A percentile compares a stretch with the other conserved stretches of the same genome.
phyloP scores from a whole-genome alignment of 2,329 filamentous ascomycete species.

The Tolypocladium ophioglossoides region DNA sequence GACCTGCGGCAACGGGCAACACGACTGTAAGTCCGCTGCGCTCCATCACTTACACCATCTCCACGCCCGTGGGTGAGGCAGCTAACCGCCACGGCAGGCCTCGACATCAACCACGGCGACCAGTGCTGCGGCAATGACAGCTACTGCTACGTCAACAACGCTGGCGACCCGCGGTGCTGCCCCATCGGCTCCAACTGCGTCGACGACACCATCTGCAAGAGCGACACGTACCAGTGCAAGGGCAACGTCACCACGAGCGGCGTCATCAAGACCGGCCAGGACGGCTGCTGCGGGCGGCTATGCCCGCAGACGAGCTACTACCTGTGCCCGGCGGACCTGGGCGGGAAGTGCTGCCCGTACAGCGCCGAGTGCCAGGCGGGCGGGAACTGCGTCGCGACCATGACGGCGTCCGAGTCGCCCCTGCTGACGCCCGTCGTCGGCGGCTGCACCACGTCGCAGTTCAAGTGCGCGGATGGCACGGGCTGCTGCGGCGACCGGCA shows the following conservation, averaged over 20 bases:
- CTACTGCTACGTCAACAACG: slow-evolving; percentile 34
- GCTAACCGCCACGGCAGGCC: slow-evolving; percentile 18
- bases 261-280: slow-evolving; percentile 14
- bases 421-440: slow-evolving; percentile 23
- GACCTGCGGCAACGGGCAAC: slow-evolving; percentile 15
- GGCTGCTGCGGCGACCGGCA: slow-evolving; percentile 39
- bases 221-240: slow-evolving; percentile 22
- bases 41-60: background rate
- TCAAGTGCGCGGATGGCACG: slow-evolving; percentile 31
- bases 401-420: slow-evolving; percentile 9
- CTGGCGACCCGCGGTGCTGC: slow-evolving; percentile 27
- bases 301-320: slow-evolving; percentile 32
- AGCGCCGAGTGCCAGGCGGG: slow-evolving; percentile 29
- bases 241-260: slow-evolving; percentile 10
- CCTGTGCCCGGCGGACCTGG: slow-evolving; percentile 30
- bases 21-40: slow-evolving; percentile 17
- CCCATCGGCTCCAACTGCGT: slow-evolving; percentile 29
- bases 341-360: slow-evolving; percentile 39
- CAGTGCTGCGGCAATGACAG: slow-evolving; percentile 31
- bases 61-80: background rate
- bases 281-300: slow-evolving; percentile 27
- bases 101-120: slow-evolving; percentile 26
- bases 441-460: slow-evolving; percentile 35
- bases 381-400: slow-evolving; percentile 24
- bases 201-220: slow-evolving; percentile 23